A percentile compares a stretch with the other conserved stretches of the same genome.
Conservation (phyloP, 352 stramenopile species). For the Phytophthora boehmeriae region DNA sequence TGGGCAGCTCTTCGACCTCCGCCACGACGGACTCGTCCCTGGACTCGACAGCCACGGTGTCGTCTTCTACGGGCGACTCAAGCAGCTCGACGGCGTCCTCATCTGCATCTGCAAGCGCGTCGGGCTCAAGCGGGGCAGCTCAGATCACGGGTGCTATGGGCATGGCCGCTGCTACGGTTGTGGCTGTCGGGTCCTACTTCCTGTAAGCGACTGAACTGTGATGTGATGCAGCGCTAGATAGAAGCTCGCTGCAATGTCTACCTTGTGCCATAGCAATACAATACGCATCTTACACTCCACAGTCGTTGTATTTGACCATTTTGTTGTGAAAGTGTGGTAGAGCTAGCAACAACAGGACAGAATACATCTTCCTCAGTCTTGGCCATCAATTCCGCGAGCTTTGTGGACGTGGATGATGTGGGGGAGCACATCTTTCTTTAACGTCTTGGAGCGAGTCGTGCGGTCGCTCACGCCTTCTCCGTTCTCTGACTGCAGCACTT, state of each 20-base stretch:
- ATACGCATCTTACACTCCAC: slow-evolving; percentile 1
- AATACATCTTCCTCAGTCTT: too few species aligned
- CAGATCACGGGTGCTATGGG: slow-evolving; percentile 31
- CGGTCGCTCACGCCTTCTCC: slow-evolving; percentile 23
- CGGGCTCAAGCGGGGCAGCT: slow-evolving; percentile 27
- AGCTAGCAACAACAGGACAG: too few species aligned
- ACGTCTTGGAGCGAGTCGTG: slow-evolving; percentile 15
- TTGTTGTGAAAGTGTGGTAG: background rate
- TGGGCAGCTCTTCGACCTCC: slow-evolving; percentile 6
- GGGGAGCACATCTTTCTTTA: slow-evolving; percentile 13
- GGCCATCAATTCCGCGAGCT: too few species aligned
- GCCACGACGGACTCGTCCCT: slow-evolving; percentile 21
- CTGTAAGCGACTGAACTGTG: slow-evolving; percentile 12
- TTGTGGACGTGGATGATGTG: slow-evolving; percentile 21
- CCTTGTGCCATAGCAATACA: background rate
- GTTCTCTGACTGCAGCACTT: slow-evolving; percentile 24
- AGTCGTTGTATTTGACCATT: background rate
- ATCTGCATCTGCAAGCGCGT: slow-evolving; percentile 19
- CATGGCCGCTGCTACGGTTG: slow-evolving; percentile 15
- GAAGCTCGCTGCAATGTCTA: too few species aligned
- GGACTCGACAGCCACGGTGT: slow-evolving; percentile 7
- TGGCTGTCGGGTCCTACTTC: slow-evolving; percentile 37
- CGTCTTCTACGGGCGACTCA: slow-evolving; percentile 4
- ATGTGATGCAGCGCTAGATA: too few species aligned
- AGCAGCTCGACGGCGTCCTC: slow-evolving; percentile 13